Base-by-base conservation (phyloP, 2,329 filamentous ascomycete genomes). In the Cytospora piceicola region DNA sequence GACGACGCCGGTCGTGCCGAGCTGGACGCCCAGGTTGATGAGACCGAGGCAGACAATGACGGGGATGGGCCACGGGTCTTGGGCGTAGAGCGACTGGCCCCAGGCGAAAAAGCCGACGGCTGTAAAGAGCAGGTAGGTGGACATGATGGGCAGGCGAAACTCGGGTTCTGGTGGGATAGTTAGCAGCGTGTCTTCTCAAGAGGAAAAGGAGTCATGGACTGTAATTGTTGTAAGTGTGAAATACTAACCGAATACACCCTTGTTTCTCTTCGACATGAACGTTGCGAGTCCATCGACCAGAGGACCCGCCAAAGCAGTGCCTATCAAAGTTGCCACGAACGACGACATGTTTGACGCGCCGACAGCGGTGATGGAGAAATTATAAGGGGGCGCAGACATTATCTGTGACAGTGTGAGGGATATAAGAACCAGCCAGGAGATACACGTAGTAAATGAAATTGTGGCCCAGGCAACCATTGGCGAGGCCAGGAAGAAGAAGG, bases 381-480 rank as follows among this genome's bases (percentile, higher is more conserved):
- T 76, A 63, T 78, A 78, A 0, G 77, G 77, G 0, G 75, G 73
- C 0, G 73, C 76, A 1, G 74, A 75, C 68, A 77, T 77, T 63
- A 76, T 78, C 59, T 76, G 76, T 7, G 74, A 77, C 9, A 78
- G 68, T 0, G 75, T 72, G 60, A 75, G 70, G 49, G 70, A 71
- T 58, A 74, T 72, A 51, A 70, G 71, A n/a, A 72, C 70, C 11
- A 74, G 71, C 73, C 73, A 74, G 2, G 72, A 73, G 56, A 79
- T 77, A 58, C 73, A 76, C 0, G 73, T 77, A 0, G 75, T 79
- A 69, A 78, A 79, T 3, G 78, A 70, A 11, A 80, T 69, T 4
- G 75, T 75, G 8, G 75, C 77, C 77, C 77, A 80, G 1, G 75
- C 55, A 1, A 80, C 77, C 7, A 76, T 73, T 0, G 77, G 76